Evolutionary conservation across 371 early-diverging fungal genomes (phyloP).

Genomic region (Mucor velutinosus): DNA sequence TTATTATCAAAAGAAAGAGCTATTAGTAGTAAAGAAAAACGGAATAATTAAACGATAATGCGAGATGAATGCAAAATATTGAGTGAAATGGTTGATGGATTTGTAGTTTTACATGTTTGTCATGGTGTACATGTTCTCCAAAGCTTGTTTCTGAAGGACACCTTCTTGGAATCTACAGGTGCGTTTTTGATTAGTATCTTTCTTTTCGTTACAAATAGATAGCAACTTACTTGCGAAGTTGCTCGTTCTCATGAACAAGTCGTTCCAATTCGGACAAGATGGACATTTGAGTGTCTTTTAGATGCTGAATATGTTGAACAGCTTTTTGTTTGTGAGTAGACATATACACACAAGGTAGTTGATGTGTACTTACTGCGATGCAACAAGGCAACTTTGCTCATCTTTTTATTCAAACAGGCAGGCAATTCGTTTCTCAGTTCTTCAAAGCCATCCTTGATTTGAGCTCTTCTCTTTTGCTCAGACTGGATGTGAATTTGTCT

Average conservation of each 20-base stretch:
- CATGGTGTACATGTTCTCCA: slow-evolving; percentile 38
- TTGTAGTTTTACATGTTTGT: slow-evolving; percentile 24
- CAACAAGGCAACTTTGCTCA: slow-evolving; percentile 41
- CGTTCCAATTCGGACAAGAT: slow-evolving; percentile 41
- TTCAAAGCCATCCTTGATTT: slow-evolving; percentile 48
- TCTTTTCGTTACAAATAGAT: not conserved
- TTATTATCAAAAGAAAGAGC: slow-evolving; percentile 3
- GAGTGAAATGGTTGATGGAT: not conserved
- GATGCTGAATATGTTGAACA: slow-evolving; percentile 45
- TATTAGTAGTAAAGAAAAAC: slow-evolving; percentile 9
- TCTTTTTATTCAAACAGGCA: slow-evolving; percentile 37
- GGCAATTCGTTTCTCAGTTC: slow-evolving; percentile 38
- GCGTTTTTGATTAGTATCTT: not conserved
- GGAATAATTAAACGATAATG: slow-evolving; percentile 1
- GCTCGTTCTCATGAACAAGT: slow-evolving; percentile 42
- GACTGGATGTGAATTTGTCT: slow-evolving; percentile 53
- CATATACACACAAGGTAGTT: not conserved
- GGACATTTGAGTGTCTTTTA: slow-evolving; percentile 37
- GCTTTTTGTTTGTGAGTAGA: slow-evolving; percentile 15
- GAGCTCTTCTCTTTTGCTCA: slow-evolving; percentile 53
- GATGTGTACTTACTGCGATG: slow-evolving; percentile 37
- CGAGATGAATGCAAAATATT: not conserved
- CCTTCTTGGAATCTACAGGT: slow-evolving; percentile 32
- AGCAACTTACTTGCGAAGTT: slow-evolving; percentile 39
- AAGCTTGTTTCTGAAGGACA: slow-evolving; percentile 34